Base-by-base conservation (phyloP, 352 stramenopile species). In the Lagenidium giganteum region DNA sequence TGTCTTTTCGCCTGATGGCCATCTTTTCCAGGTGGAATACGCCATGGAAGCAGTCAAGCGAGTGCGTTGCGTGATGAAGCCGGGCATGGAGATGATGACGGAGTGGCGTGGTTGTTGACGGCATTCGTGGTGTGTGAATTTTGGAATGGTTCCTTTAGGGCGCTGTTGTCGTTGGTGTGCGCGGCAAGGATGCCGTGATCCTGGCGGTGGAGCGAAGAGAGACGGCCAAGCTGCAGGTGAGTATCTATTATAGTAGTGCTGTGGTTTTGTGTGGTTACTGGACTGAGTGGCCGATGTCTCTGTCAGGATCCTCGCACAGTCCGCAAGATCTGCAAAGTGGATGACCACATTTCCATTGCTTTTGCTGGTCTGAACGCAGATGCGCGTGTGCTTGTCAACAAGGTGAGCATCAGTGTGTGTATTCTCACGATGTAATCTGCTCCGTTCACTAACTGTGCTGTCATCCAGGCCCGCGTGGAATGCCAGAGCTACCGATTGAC, bases 21-120 rank as follows among this genome's bases (percentile, higher is more conserved):
- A 99, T 67, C 81, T 99, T 57, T 98, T 99, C 71, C 95, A 99
- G 67, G 96, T 99, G 8, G 96, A 99, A 82, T 99, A 99, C 79
- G 97, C 97, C 51, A 99, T 99, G 89, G 96, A 99, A 64, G 97
- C 97, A 24, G 96, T 99, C 11, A 97, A 98, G 69, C 93, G 96
- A 67, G 84, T 80, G 51, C 47, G 68, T n/a, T n/a, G n/a, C n/a
- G n/a, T n/a, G n/a, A n/a, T 14, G 32, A 16, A 3, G 5, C 5
- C 33, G 6, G 17, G 5, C 8, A 12, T 8, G n/a, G 52, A 12
- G 46, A 42, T 16, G 21, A 13, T 8, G n/a, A n/a, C n/a, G n/a
- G n/a, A n/a, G n/a, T n/a, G n/a, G n/a, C n/a, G n/a, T n/a, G n/a
- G n/a, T n/a, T n/a, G n/a, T n/a, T n/a, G n/a, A n/a, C n/a, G n/a